phyloP scores from a whole-genome alignment of 176 grass and related monocot genomes.

The Oryza officinalis region DNA sequence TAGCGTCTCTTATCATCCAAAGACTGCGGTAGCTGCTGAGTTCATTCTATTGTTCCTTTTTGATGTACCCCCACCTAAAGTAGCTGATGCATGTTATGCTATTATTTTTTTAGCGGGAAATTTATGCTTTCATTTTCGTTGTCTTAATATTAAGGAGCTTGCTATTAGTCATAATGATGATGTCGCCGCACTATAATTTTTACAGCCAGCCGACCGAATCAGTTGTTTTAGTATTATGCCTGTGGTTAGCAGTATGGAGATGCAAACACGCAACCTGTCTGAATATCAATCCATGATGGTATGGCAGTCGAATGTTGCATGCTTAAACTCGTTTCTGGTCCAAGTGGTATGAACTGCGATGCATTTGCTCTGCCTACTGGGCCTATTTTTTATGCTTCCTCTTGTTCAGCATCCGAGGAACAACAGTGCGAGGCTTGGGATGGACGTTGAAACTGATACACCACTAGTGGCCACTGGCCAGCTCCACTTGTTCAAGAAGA shows the following conservation, averaged over 20 bases:
- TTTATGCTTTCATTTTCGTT: constrained; percentile 9
- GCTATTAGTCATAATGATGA: not conserved
- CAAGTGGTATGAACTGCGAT: not conserved
- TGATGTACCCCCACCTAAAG: not conserved
- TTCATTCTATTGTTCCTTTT: not conserved
- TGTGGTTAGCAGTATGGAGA: not conserved
- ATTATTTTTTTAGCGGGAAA: not conserved
- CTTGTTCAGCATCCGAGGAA: not conserved
- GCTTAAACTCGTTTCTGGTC: not conserved
- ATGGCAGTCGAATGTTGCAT: not conserved
- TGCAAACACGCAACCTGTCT: not conserved
- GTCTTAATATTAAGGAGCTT: not conserved
- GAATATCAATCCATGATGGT: not conserved
- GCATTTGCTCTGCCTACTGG: not conserved
- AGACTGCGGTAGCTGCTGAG: not conserved
- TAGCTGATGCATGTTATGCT: not conserved
- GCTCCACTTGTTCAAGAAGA: not conserved
- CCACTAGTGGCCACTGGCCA: not conserved
- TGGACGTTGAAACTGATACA: not conserved
- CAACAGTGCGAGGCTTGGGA: not conserved
- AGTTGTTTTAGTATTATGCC: not conserved
- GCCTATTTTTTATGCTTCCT: not conserved
- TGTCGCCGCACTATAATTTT: not conserved
- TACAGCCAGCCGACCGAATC: not conserved
- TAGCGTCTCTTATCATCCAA: not conserved